Conservation (phyloP, 2,329 filamentous ascomycete genomes). For the Trichoderma asperellum region DNA sequence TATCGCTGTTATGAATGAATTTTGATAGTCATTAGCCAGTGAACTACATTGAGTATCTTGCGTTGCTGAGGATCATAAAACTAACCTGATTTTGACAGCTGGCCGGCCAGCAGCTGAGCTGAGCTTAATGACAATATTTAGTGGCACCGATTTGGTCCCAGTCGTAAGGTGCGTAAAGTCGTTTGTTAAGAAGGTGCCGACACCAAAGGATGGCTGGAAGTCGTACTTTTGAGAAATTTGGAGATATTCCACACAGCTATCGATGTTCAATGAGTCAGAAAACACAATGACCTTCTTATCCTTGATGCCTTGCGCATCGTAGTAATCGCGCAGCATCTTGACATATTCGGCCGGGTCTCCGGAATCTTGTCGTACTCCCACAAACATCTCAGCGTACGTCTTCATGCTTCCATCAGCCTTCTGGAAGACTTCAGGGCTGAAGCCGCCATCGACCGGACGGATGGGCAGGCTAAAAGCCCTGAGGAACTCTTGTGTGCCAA, state of each 20-base stretch:
- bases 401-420: constrained; percentile 48
- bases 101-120: constrained; percentile 79
- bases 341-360: constrained; percentile 83
- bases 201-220: constrained; percentile 86
- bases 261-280: constrained; percentile 91
- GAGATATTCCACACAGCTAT: constrained; percentile 90
- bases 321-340: constrained; percentile 78
- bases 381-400: constrained; percentile 81
- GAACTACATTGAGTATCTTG: neutral
- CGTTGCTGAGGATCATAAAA: neutral
- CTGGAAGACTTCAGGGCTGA: constrained; percentile 48
- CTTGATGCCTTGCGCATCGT: constrained; percentile 72
- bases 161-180: constrained; percentile 78
- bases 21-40: neutral
- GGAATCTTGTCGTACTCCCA: constrained; percentile 86
- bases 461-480: constrained; percentile 75
- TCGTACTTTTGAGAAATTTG: constrained; percentile 75
- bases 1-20: constrained; percentile 57
- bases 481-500: constrained; percentile 88
- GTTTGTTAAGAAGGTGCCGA: constrained; percentile 95
- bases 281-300: constrained; percentile 91
- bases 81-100: constrained; percentile 82
- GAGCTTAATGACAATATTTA: constrained; percentile 98
- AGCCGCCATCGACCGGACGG: constrained; percentile 49
- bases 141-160: constrained; percentile 80